A percentile compares a stretch with the other conserved stretches of the same genome.
phyloP scores from a whole-genome alignment of 805 yeast species.

The Brettanomyces nanus region DNA sequence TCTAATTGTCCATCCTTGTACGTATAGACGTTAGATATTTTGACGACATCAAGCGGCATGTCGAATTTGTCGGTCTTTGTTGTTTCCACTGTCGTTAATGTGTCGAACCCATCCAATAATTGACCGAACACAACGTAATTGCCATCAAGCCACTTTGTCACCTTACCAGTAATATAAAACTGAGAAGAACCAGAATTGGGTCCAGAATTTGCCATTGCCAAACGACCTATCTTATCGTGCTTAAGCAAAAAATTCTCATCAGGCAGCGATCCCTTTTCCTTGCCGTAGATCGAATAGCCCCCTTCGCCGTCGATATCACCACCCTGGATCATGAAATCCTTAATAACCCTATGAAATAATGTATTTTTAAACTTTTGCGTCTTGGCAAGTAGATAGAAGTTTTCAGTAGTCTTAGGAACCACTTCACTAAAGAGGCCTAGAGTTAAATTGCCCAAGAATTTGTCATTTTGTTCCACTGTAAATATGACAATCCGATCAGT shows the following conservation, averaged over 20 bases:
- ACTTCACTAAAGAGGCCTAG: conserved; percentile 60
- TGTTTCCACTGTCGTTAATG: conserved; percentile 52
- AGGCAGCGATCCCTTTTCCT: conserved; percentile 37
- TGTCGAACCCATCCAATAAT: conserved; percentile 57
- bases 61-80: conserved; percentile 36
- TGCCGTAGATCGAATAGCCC: conserved; percentile 74
- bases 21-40: conserved; percentile 22
- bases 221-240: conserved; percentile 39
- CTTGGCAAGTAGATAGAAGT: conserved; percentile 44
- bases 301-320: conserved; percentile 80
- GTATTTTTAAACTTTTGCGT: conserved; percentile 44
- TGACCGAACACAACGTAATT: conserved; percentile 75
- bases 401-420: conserved; percentile 55
- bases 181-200: conserved; percentile 57
- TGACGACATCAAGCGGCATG: conserved; percentile 37
- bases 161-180: conserved; percentile 56
- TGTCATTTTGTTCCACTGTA: conserved; percentile 27
- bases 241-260: conserved; percentile 61
- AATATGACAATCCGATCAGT: conserved; percentile 39
- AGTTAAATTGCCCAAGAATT: conserved; percentile 34
- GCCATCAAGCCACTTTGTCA: conserved; percentile 46
- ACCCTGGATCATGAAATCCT: conserved; percentile 76
- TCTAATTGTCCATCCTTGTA: conserved; percentile 3
- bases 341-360: conserved; percentile 66
- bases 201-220: conserved; percentile 46